Evolutionary conservation across 495 filamentous ascomycete genomes (phyloP), one percentile per base, ranked within the genome.

Genomic region (Filosporella fistucella): DNA sequence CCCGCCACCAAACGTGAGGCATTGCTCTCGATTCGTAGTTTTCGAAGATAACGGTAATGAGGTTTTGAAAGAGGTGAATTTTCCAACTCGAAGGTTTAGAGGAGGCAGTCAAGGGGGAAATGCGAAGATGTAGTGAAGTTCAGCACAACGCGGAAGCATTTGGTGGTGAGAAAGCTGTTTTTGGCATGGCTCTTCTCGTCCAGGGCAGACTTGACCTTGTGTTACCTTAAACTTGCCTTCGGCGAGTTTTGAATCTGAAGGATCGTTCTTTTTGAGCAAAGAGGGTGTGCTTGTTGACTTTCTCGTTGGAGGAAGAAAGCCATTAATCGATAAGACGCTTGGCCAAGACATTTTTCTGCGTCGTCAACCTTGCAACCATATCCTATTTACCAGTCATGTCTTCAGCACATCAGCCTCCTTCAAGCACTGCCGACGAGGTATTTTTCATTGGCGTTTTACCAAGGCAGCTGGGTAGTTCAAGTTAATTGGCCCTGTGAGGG

Each of bases 281-380:
- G 33, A 36, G 33, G 33, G 13, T 12, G 33, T 36, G 33, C 33
- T 36, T 36, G 33, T 36, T 12, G n/a, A 36, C 33, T 36, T 36
- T 36, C 33, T 36, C n/a, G 33, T 36, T 36, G 33, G 33, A 36
- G 33, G 33, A 36, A 36, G 33, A 36, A 36, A 36, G 33, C 33
- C 33, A 36, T 36, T 36, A 36, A 36, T 12, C 5, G 33, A 36
- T 7, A 36, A 36, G n/a, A 36, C 33, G n/a, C 6, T 36, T 14
- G 33, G 33, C n/a, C n/a, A 17, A 36, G 33, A 36, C 33, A 36
- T 36, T 36, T 36, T 36, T 14, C 33, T 36, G 33, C 33, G 18
- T 14, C 33, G 33, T 17, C 33, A 36, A 16, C 33, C 33, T 17
- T 36, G 18, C n/a, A 16, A 36, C 7, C 33, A 36, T 36, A 12